A percentile compares a stretch with the other conserved stretches of the same genome.
Conservation (phyloP, 2,329 filamentous ascomycete genomes). For the Pestalotiopsis sp. region DNA sequence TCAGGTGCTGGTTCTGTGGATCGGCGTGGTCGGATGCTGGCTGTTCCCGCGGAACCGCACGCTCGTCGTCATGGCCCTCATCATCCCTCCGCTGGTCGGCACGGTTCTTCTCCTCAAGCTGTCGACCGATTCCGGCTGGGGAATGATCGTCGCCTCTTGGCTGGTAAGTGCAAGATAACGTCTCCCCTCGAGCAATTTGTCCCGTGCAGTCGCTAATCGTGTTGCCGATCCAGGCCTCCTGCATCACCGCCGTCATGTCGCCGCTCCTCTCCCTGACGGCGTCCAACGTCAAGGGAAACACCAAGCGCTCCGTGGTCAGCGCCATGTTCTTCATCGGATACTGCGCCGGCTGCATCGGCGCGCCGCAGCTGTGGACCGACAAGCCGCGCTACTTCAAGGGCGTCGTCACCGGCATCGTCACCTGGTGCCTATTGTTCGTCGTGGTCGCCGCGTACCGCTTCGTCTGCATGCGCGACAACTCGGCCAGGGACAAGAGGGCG, state of each 20-base stretch:
- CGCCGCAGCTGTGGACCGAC: slow-evolving; percentile 51
- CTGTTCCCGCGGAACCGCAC: slow-evolving; percentile 42
- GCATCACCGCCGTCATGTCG: slow-evolving; percentile 43
- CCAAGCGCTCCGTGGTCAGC: slow-evolving; percentile 48
- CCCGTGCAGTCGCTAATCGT: not conserved
- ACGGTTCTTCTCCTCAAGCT: slow-evolving; percentile 46
- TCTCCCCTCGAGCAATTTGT: not conserved
- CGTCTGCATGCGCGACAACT: slow-evolving; percentile 38
- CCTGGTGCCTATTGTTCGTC: slow-evolving; percentile 42
- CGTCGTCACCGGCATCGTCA: slow-evolving; percentile 46
- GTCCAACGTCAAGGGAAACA: slow-evolving; percentile 55
- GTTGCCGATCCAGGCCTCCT: slow-evolving; percentile 33
- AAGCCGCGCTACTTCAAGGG: slow-evolving; percentile 47
- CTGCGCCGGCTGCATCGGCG: slow-evolving; percentile 46
- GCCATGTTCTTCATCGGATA: slow-evolving; percentile 54
- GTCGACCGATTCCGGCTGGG: slow-evolving; percentile 43
- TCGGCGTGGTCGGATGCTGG: slow-evolving; percentile 41
- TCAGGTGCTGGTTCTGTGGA: slow-evolving; percentile 47
- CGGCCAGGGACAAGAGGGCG: slow-evolving; percentile 20
- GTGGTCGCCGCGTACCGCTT: slow-evolving; percentile 35
- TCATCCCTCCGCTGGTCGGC: slow-evolving; percentile 45
- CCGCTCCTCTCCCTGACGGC: slow-evolving; percentile 46
- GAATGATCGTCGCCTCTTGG: slow-evolving; percentile 50
- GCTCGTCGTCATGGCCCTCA: slow-evolving; percentile 40
- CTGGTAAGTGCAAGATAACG: slow-evolving; percentile 29